These are phyloP conservation scores for Ceriops tagal DNA, from an alignment of 345 rosid genomes.

Conservation along the genomic window DNA sequence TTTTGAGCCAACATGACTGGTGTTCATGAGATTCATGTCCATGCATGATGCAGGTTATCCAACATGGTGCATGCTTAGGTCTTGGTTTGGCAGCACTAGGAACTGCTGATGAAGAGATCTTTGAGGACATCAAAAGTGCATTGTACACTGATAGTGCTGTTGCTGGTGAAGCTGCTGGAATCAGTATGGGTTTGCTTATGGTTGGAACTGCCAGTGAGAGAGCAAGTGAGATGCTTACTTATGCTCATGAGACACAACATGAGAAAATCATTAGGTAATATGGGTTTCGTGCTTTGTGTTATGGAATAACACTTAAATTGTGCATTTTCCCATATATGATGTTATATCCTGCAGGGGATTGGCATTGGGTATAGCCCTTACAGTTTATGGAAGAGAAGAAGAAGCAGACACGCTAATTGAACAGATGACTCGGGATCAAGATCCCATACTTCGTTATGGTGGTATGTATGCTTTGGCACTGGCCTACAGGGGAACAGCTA, in stretches of 20 bases:
- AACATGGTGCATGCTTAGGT: slow-evolving; percentile 99
- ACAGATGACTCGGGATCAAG: slow-evolving; percentile 98
- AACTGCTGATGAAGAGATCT: slow-evolving; percentile 95
- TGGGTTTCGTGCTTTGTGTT: neutral
- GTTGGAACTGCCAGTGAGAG: slow-evolving; percentile 98
- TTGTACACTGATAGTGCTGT: slow-evolving; percentile 93
- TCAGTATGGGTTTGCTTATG: slow-evolving; percentile 97
- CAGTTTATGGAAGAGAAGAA: slow-evolving; percentile 98
- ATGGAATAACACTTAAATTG: neutral
- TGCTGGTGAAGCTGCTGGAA: slow-evolving; percentile 99
- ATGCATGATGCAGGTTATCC: slow-evolving; percentile 69
- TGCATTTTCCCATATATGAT: neutral
- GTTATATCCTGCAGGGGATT: slow-evolving; percentile 56
- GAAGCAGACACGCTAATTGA: slow-evolving; percentile 97
- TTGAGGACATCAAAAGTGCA: slow-evolving; percentile 81
- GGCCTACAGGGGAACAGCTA: slow-evolving; percentile 96
- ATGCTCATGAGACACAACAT: slow-evolving; percentile 98
- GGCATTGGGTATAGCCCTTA: slow-evolving; percentile 95
- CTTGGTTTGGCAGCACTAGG: slow-evolving; percentile 98
- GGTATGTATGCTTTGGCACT: slow-evolving; percentile 98
- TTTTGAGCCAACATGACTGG: neutral
- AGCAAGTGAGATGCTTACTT: slow-evolving; percentile 97
- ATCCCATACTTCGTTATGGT: slow-evolving; percentile 97
- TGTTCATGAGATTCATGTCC: neutral
- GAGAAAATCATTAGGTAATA: slow-evolving; percentile 94